Evolutionary conservation across 441 rosid species (phyloP), one percentile per base, ranked within the genome.

Genomic region (Pelargonium fulgidum): DNA sequence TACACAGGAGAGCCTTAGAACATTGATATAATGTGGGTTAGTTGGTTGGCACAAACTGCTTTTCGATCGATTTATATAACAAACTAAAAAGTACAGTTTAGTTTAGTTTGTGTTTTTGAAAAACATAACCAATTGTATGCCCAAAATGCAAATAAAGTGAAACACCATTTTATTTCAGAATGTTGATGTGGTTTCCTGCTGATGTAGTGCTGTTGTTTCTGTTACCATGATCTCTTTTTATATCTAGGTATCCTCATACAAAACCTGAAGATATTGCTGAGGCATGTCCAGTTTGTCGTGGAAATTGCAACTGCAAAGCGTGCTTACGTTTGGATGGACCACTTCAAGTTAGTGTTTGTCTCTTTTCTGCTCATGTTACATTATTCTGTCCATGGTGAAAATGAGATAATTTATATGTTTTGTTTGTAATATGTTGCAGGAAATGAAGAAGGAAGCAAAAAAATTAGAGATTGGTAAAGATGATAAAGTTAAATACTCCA

Each of bases 211-310:
- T 52, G 19, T 7, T 20, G 64, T 20, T 16, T 58, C 7, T 20
- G 26, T 61, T 19, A 19, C 19, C 64, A 61, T 61, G 4, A 61
- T 24, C 36, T 61, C 5, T 61, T 7, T 20, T 24, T 61, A 20
- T 20, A 6, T 48, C 26, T 39, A 61, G 56, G 64, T 36, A 70
- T 70, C 76, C 76, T 14, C 67, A 68, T 8, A 52, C 62, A 33
- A 63, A 20, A 9, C 73, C 66, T 66, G 76, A 72, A 33, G 66
- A 36, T 3, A 64, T 75, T 19, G 74, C 67, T 12, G 65, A 76
- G 68, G 66, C 72, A 59, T 76, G 79, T 36, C 79, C 79, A 45
- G 47, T 64, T 65, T 76, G 79, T 69, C 58, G 61, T 58, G 68
- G 65, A 61, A 76, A 76, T 65, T 76, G 79, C 64, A 76, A 76